A percentile compares a stretch with the other conserved stretches of the same genome.
Evolutionary conservation across 2,329 filamentous ascomycete genomes (phyloP).

Genomic region (Venturia pyrina): DNA sequence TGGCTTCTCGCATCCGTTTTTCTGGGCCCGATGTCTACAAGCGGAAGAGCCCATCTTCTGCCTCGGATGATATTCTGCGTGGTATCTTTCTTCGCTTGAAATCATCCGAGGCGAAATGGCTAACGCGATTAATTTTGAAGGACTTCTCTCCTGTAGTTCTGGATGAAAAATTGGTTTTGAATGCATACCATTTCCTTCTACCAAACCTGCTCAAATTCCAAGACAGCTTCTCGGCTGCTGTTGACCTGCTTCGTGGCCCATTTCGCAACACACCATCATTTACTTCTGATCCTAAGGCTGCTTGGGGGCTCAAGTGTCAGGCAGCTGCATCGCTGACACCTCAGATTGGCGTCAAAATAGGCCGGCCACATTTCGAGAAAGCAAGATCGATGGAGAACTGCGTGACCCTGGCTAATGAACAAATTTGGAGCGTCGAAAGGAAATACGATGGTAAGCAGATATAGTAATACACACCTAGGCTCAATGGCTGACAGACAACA

Average conservation of each 20-base stretch:
- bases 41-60: constrained; percentile 17
- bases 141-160: constrained; percentile 59
- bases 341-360: constrained; percentile 34
- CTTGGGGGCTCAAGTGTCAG: constrained; percentile 24
- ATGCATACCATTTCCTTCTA: constrained; percentile 57
- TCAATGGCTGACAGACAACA: not conserved
- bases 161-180: constrained; percentile 46
- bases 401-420: constrained; percentile 49
- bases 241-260: constrained; percentile 42
- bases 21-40: constrained; percentile 54
- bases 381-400: constrained; percentile 58
- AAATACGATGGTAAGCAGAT: constrained; percentile 56
- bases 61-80: constrained; percentile 34
- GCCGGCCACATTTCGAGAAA: constrained; percentile 35
- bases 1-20: constrained; percentile 61
- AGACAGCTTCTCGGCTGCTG: constrained; percentile 54
- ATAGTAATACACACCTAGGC: not conserved
- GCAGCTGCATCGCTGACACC: constrained; percentile 30
- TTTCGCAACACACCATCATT: not conserved
- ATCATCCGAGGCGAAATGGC: constrained; percentile 73
- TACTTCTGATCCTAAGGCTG: constrained; percentile 19
- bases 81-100: constrained; percentile 49
- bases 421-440: constrained; percentile 62
- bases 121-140: constrained; percentile 71
- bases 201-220: constrained; percentile 61